These are phyloP conservation scores for Alloteropsis semialata DNA, from an alignment of 176 grass and related monocot species.

Conservation along the genomic window DNA sequence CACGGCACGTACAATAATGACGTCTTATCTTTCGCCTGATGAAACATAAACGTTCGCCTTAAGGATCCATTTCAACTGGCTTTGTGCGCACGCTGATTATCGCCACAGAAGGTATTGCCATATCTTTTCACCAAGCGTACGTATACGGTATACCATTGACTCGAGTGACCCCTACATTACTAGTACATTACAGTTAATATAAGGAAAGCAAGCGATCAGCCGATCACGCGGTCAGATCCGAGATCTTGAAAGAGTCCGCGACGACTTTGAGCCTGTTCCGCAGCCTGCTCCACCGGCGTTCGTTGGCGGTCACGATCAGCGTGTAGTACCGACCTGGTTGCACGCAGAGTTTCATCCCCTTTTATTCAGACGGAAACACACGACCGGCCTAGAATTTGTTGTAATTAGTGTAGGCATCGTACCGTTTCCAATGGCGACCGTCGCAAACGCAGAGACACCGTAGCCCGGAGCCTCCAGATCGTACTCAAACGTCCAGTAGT, in stretches of 20 bases:
- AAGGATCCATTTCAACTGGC: background rate
- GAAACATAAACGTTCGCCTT: background rate
- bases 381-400: no score
- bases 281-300: constrained; percentile 82
- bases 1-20: background rate
- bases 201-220: background rate
- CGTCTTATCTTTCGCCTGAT: background rate
- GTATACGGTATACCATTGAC: background rate
- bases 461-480: constrained; percentile 73
- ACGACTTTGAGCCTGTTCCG: constrained; percentile 77
- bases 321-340: constrained; percentile 73
- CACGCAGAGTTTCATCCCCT: background rate
- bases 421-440: constrained; percentile 89
- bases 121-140: background rate
- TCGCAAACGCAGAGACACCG: constrained; percentile 74
- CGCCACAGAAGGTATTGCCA: background rate
- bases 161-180: background rate
- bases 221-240: constrained; percentile 39
- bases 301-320: constrained; percentile 83
- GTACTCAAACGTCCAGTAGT: constrained; percentile 98
- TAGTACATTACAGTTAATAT: background rate
- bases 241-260: constrained; percentile 82
- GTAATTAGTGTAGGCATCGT: background rate
- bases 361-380: background rate
- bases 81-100: background rate